Conservation (phyloP, 257 asterid genomes). For the Cinchona pubescens region DNA sequence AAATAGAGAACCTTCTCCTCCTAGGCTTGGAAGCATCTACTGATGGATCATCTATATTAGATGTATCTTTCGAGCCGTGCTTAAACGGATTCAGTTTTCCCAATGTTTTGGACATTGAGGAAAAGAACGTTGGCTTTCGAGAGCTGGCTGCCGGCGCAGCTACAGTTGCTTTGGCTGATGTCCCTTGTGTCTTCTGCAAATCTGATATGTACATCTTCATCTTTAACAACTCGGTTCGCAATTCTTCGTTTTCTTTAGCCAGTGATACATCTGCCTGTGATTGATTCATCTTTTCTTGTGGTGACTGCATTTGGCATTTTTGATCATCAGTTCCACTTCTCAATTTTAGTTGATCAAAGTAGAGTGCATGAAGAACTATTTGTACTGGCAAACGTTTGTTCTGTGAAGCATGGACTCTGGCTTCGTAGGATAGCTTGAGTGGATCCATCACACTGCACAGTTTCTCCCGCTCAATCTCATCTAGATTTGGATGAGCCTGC, state of each 20-base stretch:
- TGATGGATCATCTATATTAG: slow-evolving; percentile 50
- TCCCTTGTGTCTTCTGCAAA: slow-evolving; percentile 44
- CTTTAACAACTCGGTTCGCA: slow-evolving; percentile 73
- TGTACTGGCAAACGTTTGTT: slow-evolving; percentile 92
- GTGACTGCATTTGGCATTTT: slow-evolving; percentile 41
- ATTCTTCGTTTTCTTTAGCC: slow-evolving; percentile 75
- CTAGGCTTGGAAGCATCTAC: slow-evolving; percentile 76
- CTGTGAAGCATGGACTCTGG: slow-evolving; percentile 89
- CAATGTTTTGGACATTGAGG: slow-evolving; percentile 70
- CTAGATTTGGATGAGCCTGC: slow-evolving; percentile 84
- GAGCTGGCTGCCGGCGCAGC: no score
- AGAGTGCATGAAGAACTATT: slow-evolving; percentile 86
- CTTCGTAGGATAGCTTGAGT: slow-evolving; percentile 78
- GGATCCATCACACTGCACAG: slow-evolving; percentile 94
- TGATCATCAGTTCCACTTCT: slow-evolving; percentile 65
- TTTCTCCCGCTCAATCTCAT: slow-evolving; percentile 90
- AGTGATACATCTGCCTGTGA: slow-evolving; percentile 62
- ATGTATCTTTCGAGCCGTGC: slow-evolving; percentile 86
- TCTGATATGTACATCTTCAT: slow-evolving; percentile 84
- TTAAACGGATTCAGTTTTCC: slow-evolving; percentile 84
- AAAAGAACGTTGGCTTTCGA: slow-evolving; percentile 60
- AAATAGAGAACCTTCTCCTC: slow-evolving; percentile 88
- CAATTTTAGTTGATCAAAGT: slow-evolving; percentile 74
- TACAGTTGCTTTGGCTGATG: slow-evolving; percentile 33
- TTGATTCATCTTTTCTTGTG: slow-evolving; percentile 65